Evolutionary conservation across 495 filamentous ascomycete species (phyloP), one percentile per base, ranked within the genome.

Genomic region (Hyaloscypha finlandica): DNA sequence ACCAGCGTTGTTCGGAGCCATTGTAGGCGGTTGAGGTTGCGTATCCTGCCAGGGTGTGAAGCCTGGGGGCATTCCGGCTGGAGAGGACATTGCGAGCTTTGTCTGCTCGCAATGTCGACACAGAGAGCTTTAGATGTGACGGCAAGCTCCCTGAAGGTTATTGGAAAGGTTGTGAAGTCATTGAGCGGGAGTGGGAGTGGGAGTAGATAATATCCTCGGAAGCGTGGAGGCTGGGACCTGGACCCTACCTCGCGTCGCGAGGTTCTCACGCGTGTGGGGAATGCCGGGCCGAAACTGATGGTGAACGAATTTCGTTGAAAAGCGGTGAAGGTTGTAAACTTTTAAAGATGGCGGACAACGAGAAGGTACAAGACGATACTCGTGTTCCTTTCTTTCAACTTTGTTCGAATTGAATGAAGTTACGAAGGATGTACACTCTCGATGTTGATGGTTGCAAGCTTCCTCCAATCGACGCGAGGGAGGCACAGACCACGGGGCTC

Each of bases 81-180:
- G 66, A 58, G 71, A 67, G 35, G 71, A 73, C 71, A 73, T 73
- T 68, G 66, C 61, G 42, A 67, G 52, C 57, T 37, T 51, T 32
- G 14, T 2, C 31, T 55, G 71, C 65, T 65, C 54, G 62, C 56
- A 67, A 70, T 66, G 53, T 64, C 68, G 68, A 33, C 48, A 30
- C 31, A 25, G 31, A 58, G 20, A 45, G 37, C 39, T 64, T 25
- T 61, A 32, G 22, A 64, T 35, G 20, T 52, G 31, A 64, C 20
- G 29, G 25, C 12, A 33, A 72, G 61, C 63, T 69, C 64, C 31
- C 8, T 32, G 35, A 62, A 42, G 35, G 39, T 61, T 66, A 68
- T 56, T 6, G 59, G 57, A 56, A 30, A 30, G 51, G 39, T 56
- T 29, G n/a, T 51, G 35, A 52, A 73, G 68, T 68, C 68, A 73